Evolutionary conservation across 108 stramenopile species (phyloP).

Genomic region (Nitzschia palea): DNA sequence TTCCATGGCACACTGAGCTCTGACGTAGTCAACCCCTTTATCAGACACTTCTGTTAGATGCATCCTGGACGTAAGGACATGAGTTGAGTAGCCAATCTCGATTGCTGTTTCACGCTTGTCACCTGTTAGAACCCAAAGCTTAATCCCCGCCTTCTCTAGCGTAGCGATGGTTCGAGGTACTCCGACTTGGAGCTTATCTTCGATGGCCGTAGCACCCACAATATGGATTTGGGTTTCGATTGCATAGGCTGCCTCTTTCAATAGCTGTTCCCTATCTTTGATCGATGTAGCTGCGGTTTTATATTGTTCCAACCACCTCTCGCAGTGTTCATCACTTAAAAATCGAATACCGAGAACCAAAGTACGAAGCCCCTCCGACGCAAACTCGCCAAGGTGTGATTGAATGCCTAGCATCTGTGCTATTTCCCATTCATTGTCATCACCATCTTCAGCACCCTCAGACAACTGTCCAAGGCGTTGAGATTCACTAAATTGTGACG

Average conservation of each 20-base stretch:
- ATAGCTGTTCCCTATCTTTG: conserved; percentile 65
- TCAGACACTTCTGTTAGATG: conserved; percentile 86
- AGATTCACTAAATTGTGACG: not conserved
- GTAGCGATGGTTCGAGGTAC: conserved; percentile 94
- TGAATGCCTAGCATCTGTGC: conserved; percentile 66
- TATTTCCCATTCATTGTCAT: conserved; percentile 51
- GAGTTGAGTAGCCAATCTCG: conserved; percentile 94
- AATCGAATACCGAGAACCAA: conserved; percentile 88
- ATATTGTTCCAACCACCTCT: conserved; percentile 70
- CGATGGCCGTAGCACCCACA: conserved; percentile 96
- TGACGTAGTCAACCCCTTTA: conserved; percentile 53
- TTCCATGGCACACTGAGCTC: conserved; percentile 79
- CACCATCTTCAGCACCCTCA: conserved; percentile 17
- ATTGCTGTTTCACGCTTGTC: conserved; percentile 98
- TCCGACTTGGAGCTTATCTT: conserved; percentile 96
- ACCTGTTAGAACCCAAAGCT: conserved; percentile 97
- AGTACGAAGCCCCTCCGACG: conserved; percentile 92
- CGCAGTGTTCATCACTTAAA: conserved; percentile 76
- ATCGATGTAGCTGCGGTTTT: conserved; percentile 81
- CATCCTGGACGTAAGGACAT: conserved; percentile 92
- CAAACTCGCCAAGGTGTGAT: conserved; percentile 89
- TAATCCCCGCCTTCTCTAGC: conserved; percentile 91
- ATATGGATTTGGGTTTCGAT: conserved; percentile 88
- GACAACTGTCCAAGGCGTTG: conserved; percentile 10
- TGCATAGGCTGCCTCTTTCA: conserved; percentile 69